These are phyloP conservation scores for Sphenostylis stenocarpa DNA, from an alignment of 306 rosid genomes.

Conservation along the genomic window DNA sequence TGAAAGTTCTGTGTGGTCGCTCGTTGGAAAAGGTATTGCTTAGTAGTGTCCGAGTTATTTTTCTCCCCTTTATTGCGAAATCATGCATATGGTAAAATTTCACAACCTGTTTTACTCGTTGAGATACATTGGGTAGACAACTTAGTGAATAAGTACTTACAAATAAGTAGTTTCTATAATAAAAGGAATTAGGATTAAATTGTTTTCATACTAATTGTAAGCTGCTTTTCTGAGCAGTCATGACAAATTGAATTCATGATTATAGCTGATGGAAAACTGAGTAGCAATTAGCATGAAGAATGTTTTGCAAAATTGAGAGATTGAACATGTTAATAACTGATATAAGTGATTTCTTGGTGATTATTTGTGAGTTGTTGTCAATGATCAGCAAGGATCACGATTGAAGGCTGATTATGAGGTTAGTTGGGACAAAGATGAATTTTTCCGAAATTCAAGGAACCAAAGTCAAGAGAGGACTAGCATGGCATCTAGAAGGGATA, in stretches of 20 bases:
- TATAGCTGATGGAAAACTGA: background rate
- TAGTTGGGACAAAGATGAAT: slow-evolving; percentile 76
- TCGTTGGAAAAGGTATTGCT: slow-evolving; percentile 78
- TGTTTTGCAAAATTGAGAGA: slow-evolving; percentile 16
- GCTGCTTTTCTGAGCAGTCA: background rate
- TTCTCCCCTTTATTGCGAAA: background rate
- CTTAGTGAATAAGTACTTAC: background rate
- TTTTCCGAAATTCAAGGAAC: slow-evolving; percentile 53
- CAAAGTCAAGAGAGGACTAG: slow-evolving; percentile 45
- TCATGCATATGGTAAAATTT: background rate
- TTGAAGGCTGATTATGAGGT: slow-evolving; percentile 84
- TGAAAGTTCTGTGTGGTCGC: slow-evolving; percentile 76
- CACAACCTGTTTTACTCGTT: slow-evolving; percentile 4
- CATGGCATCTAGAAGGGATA: slow-evolving; percentile 35
- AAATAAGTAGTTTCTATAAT: background rate
- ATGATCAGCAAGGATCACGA: slow-evolving; percentile 77
- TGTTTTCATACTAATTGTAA: background rate
- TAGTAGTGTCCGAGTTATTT: background rate
- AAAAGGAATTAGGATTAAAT: background rate
- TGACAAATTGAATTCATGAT: background rate
- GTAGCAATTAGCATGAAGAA: slow-evolving; percentile 7
- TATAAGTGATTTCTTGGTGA: background rate
- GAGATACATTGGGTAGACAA: background rate
- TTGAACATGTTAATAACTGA: background rate
- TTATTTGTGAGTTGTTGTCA: slow-evolving; percentile 20